Evolutionary conservation across 2,329 filamentous ascomycete species (phyloP), one percentile per base, ranked within the genome.

Genomic region (Talaromyces amestolkiae): DNA sequence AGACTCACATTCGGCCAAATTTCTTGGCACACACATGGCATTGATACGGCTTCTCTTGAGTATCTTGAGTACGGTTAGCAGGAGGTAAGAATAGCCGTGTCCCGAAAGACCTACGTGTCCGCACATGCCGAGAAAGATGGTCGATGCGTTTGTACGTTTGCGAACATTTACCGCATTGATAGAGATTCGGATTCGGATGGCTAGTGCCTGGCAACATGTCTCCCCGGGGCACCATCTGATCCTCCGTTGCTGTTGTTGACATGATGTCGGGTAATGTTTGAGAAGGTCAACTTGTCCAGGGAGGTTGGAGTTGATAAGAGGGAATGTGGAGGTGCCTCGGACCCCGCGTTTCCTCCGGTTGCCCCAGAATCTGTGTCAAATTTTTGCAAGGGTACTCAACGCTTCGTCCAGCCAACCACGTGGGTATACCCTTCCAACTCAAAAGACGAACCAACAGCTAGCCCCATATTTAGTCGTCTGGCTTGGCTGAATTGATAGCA

Each of bases 91-190:
- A 19, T 7, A 43, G 15, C 6, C 19, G 7, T 22, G 10, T 35
- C 4, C 5, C n/a, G 58, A n/a, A n/a, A 39, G 17, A 69, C 68
- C 5, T 69, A 77, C 75, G 75, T 10, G 75, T 74, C n/a, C 74
- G 71, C 22, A 77, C 70, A 67, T 77, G 75, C 33, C 75, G 73
- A 11, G 72, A 70, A 9, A 77, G 69, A 68, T 77, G 75, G 54
- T 76, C 75, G 49, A 73, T 60, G 5, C 75, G 70, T 47, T 69
- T 74, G 56, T 74, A 77, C 2, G 67, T 67, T 27, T 68, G 64
- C 3, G 65, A 67, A 45, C 66, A 69, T 53, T 49, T 63, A 11
- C 64, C 64, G 13, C 64, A 66, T 45, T 66, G 64, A 31, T 56
- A 65, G 9, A 64, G 61, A 45, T 64, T 49, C 76, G 37, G 61